Base-by-base conservation (phyloP, 164 flowering plant species). In the Magnolia changhungtana region DNA sequence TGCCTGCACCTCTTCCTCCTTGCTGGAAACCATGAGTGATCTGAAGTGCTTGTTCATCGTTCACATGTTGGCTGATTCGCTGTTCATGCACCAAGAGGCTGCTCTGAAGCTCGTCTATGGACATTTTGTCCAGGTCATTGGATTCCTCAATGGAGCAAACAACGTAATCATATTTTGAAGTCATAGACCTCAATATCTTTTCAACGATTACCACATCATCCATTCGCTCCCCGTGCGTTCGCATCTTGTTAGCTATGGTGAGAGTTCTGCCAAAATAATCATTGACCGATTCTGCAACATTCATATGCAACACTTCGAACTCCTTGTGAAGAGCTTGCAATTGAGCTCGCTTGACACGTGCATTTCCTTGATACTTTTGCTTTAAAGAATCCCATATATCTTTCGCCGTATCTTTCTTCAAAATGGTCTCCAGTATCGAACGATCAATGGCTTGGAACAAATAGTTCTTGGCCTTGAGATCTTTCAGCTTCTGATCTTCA, bases 21-120 rank as follows among this genome's bases (percentile, higher is more conserved):
- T 69, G 9, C 19, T 23, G 49, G 31, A n/a, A 37, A 14, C 16
- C 20, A 10, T 23, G 72, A 69, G 55, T 69, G 51, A 37, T 45
- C 31, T 21, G 21, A 7, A 11, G 23, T 21, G 51, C 23, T 68
- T 75, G 50, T 23, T 23, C 24, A 21, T 37, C 72, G 4, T 27
- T 31, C 7, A 37, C 77, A 6, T 50, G 61, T 19, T 50, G 59
- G 20, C 18, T 31, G 24, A 67, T 21, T 31, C 72, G 69, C 52
- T 71, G 16, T 7, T 71, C 67, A 55, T 79, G 75, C 64, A 55
- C 71, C 67, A 67, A 55, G 29, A 79, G 72, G 1, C 20, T 31
- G 18, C 72, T 45, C 37, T 69, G 72, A 31, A 69, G 37, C 37
- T 69, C 72, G 37, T 69, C 52, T 31, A 69, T 69, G 31, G 72